These are phyloP conservation scores for Pseudogymnoascus sp. DNA, from an alignment of 2,329 filamentous ascomycete species.

Conservation along the genomic window DNA sequence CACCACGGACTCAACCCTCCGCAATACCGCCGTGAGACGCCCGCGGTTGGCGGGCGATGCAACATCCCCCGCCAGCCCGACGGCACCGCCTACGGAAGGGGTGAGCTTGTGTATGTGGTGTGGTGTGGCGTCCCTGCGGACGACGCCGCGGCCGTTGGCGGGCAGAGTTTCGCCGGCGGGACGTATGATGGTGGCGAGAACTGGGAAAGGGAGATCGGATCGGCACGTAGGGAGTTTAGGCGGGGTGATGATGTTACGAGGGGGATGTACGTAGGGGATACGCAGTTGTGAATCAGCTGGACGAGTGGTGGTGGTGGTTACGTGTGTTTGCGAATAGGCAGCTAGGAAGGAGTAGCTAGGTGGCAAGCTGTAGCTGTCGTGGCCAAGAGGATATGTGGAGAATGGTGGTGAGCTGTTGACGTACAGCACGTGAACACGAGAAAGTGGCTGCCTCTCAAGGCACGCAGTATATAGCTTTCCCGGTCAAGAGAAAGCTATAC, in stretches of 20 bases:
- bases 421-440: not conserved
- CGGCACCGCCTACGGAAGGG: not conserved
- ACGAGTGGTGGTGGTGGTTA: not conserved
- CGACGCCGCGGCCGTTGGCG: no score
- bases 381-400: no score
- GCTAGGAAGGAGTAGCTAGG: not conserved
- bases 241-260: no score
- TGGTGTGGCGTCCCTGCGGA: no score
- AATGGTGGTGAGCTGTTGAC: not conserved
- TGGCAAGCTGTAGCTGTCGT: not conserved
- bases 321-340: not conserved
- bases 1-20: not conserved
- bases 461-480: no score
- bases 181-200: no score
- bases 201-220: no score
- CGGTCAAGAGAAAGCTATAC: no score
- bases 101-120: not conserved
- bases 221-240: no score
- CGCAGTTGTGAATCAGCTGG: not conserved
- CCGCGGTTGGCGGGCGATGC: no score
- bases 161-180: not conserved
- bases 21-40: not conserved
- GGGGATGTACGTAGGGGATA: no score
- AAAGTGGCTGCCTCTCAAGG: not conserved
- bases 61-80: not conserved